A percentile compares a stretch with the other conserved stretches of the same genome.
Evolutionary conservation across 208 protist species (phyloP).

Genomic region (Angomonas ambiguus): DNA sequence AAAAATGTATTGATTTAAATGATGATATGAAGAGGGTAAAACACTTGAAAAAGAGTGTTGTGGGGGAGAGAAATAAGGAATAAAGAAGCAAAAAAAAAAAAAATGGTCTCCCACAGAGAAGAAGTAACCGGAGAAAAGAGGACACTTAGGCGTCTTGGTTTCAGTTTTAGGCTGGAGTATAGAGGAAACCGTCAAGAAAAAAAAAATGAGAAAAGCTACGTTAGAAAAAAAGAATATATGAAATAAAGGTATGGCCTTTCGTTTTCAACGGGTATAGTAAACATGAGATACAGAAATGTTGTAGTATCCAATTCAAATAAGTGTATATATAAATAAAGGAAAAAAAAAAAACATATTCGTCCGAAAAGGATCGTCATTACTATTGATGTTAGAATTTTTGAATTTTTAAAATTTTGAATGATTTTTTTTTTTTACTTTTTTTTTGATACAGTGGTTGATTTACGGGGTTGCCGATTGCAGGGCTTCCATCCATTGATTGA

Average conservation of each 20-base stretch:
- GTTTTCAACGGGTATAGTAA: slow-evolving; percentile 1
- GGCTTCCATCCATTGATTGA: slow-evolving; percentile 56
- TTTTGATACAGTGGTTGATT: not conserved
- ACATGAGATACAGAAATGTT: slow-evolving; percentile 2
- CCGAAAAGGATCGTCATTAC: not conserved
- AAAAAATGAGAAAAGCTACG: not conserved
- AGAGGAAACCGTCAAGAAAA: no score
- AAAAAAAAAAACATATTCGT: not conserved
- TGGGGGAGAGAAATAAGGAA: not conserved
- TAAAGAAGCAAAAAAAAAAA: not conserved
- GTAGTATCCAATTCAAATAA: slow-evolving; percentile 7
- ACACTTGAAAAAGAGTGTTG: not conserved
- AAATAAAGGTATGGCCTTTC: slow-evolving; percentile 5
- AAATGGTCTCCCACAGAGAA: not conserved
- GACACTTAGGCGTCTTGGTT: not conserved
- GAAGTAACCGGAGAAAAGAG: not conserved
- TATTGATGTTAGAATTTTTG: not conserved
- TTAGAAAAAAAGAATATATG: not conserved
- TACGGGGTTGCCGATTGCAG: slow-evolving; percentile 42
- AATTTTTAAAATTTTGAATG: slow-evolving; percentile 1
- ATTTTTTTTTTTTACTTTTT: not conserved
- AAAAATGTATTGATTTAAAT: slow-evolving; percentile 5
- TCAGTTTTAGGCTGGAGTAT: no score
- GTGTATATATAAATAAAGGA: slow-evolving; percentile 3
- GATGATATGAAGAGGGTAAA: not conserved